Evolutionary conservation across 192 early-diverging fungal genomes (phyloP).

Genomic region (Entomortierella parvispora): DNA sequence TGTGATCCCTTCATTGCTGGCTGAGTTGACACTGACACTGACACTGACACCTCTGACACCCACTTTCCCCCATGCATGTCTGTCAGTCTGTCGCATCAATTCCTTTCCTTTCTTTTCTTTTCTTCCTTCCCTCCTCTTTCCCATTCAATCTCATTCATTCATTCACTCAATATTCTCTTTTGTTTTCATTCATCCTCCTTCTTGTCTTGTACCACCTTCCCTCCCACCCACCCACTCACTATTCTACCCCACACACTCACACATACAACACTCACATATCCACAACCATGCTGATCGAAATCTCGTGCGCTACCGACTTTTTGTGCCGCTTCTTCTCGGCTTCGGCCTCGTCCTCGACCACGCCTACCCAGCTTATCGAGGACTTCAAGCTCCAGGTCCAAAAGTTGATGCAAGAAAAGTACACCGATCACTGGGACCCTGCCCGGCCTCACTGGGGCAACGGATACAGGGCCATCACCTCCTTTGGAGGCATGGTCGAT

Average conservation of each 20-base stretch:
- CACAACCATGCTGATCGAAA: conserved; percentile 53
- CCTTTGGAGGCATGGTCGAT: conserved; percentile 75
- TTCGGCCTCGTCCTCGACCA: conserved; percentile 17
- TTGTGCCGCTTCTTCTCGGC: conserved; percentile 38
- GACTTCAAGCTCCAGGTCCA: conserved; percentile 63
- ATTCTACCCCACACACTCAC: background rate
- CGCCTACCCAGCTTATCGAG: conserved; percentile 40
- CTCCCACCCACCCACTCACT: background rate
- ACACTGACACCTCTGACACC: too few relatives aligned
- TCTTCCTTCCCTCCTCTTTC: background rate
- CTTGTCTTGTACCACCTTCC: background rate
- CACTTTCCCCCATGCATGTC: too few relatives aligned
- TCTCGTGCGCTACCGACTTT: conserved; percentile 46
- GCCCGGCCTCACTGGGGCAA: conserved; percentile 72
- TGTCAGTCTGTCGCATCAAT: background rate
- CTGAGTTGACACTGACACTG: too few relatives aligned
- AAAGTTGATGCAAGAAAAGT: conserved; percentile 64
- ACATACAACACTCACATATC: background rate
- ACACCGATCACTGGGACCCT: conserved; percentile 77
- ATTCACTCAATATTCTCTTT: too few relatives aligned
- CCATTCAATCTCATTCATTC: background rate
- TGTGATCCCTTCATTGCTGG: too few relatives aligned
- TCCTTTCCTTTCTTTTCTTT: background rate
- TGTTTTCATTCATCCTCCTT: background rate
- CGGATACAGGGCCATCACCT: conserved; percentile 81